Evolutionary conservation across 176 grass and related monocot genomes (phyloP), one percentile per base, ranked within the genome.

Genomic region (bread wheat (Triticum aestivum)): DNA sequence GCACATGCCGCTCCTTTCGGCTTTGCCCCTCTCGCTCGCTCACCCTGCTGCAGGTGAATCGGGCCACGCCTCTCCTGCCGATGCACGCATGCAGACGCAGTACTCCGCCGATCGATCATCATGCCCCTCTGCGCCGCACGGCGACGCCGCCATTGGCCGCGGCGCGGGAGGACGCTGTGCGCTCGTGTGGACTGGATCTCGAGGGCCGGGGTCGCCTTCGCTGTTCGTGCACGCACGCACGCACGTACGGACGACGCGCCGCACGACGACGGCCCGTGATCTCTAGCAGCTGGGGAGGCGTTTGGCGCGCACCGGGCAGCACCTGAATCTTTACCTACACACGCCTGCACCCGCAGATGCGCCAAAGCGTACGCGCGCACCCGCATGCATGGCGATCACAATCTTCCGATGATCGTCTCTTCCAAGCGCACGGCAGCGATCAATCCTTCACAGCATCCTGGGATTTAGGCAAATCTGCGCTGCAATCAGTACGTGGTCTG

Each of bases 81-180:
- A 17, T 63, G 12, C 11, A 26, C n/a, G 34, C 77, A 54, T 2
- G 51, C 51, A 17, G 51, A 24, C 14, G 34, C 67, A 39, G 67
- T 39, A 68, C 29, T 1, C 15, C 30, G 30, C 65, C 44, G 44
- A 12, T 58, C 44, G 44, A 12, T 58, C 59, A 87, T 79, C 35
- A 73, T 26, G 38, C 1, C 37, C 35, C 61, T 74, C 34, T 37
- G 34, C 52, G 66, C 69, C n/a, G 81, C 85, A 85, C 85, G 89
- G 85, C 69, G 47, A 27, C 69, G 85, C 49, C 81, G 62, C 85
- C 76, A 87, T 87, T 91, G 85, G 85, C 69, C 75, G 14, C 24
- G 4, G 61, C 71, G 10, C 71, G 42, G 8, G 71, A 45, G 71
- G 32, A 6, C 21, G 23, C 72, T 87, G 84, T 65, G 89, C 14